These are phyloP conservation scores for Fusarium sp. DNA, from an alignment of 2,329 filamentous ascomycete species.

Conservation along the genomic window DNA sequence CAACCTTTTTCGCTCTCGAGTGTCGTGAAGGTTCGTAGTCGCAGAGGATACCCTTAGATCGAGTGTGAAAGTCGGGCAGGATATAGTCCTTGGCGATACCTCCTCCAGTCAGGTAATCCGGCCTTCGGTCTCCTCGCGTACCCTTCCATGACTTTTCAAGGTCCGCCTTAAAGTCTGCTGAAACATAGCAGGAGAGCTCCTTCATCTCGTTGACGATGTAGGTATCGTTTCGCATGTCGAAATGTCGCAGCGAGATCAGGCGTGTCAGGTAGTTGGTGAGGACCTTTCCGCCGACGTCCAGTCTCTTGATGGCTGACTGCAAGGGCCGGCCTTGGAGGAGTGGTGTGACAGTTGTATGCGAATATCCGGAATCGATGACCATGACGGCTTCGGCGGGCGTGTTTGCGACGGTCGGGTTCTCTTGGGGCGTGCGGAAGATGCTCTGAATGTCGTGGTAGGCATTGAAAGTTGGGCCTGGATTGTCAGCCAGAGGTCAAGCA, in stretches of 20 bases:
- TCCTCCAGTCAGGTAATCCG: slow-evolving; percentile 60
- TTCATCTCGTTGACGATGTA: slow-evolving; percentile 97
- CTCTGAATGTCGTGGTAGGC: slow-evolving; percentile 83
- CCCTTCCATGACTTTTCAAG: slow-evolving; percentile 89
- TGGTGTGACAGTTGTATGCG: slow-evolving; percentile 90
- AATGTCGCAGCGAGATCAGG: slow-evolving; percentile 88
- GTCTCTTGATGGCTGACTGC: slow-evolving; percentile 82
- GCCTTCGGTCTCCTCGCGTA: slow-evolving; percentile 68
- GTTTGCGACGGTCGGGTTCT: slow-evolving; percentile 54
- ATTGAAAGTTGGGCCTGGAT: slow-evolving; percentile 77
- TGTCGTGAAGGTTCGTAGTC: slow-evolving; percentile 79
- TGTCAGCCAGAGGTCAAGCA: slow-evolving; percentile 7
- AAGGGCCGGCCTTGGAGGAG: slow-evolving; percentile 84
- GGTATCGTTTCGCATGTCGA: slow-evolving; percentile 94
- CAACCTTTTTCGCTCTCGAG: slow-evolving; percentile 61
- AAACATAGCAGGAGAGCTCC: slow-evolving; percentile 87
- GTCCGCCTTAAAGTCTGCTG: slow-evolving; percentile 79
- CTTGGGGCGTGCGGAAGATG: slow-evolving; percentile 72
- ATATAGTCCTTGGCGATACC: slow-evolving; percentile 90
- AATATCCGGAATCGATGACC: slow-evolving; percentile 91
- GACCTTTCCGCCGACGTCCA: slow-evolving; percentile 93
- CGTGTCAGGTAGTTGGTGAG: slow-evolving; percentile 94
- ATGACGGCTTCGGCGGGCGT: slow-evolving; percentile 83
- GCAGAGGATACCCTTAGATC: slow-evolving; percentile 74
- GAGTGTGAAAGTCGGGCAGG: slow-evolving; percentile 79